A percentile compares a stretch with the other conserved stretches of the same genome.
Evolutionary conservation across 139 green algal genomes (phyloP).

Genomic region (Nannochloris sp.): DNA sequence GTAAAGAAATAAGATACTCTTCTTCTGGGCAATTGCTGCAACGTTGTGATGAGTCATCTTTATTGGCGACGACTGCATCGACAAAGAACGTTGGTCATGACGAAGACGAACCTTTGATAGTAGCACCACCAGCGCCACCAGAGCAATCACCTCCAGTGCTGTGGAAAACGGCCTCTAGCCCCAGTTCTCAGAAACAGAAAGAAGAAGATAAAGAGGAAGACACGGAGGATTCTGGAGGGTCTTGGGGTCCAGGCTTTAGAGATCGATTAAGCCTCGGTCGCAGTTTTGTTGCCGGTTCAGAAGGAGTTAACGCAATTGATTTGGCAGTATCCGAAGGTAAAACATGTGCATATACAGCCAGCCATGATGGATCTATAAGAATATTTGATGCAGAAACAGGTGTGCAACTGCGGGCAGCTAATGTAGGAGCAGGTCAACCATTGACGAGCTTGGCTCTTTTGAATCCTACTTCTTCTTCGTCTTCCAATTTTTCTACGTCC

Average conservation of each 20-base stretch:
- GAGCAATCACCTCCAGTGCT: neutral
- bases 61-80: too few relatives aligned
- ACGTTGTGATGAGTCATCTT: too few relatives aligned
- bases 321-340: constrained; percentile 1
- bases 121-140: too few relatives aligned
- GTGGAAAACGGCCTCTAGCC: neutral
- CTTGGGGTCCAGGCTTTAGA: constrained; percentile 4
- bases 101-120: neutral
- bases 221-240: too few relatives aligned
- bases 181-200: neutral
- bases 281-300: constrained; percentile 9
- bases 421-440: constrained; percentile 1
- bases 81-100: constrained; percentile 5
- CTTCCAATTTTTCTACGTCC: neutral
- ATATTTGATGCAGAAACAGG: constrained; percentile 27
- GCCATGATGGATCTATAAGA: constrained; percentile 30
- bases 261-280: constrained; percentile 4
- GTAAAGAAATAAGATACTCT: too few relatives aligned
- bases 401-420: neutral
- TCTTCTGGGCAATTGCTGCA: too few relatives aligned
- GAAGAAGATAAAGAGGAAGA: too few relatives aligned
- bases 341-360: constrained; percentile 1
- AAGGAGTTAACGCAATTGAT: constrained; percentile 18
- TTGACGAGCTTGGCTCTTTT: constrained; percentile 44
- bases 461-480: neutral